Evolutionary conservation across 805 yeast genomes (phyloP).

Genomic region (Schizosaccharomyces pombe): DNA sequence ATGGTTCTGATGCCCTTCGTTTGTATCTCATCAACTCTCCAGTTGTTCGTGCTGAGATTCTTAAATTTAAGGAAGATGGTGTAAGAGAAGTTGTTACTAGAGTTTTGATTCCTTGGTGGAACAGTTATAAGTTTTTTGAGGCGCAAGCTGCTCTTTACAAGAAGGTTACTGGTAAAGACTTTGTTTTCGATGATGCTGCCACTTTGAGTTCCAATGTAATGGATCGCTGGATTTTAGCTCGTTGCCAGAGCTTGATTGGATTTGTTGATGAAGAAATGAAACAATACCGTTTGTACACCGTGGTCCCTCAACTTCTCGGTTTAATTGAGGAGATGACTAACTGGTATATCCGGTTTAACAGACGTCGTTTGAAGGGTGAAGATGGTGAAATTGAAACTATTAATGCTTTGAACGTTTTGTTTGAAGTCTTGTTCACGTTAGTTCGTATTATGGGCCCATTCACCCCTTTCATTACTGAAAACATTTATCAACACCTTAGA

Average conservation of each 20-base stretch:
- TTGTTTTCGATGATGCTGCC: constrained; percentile 42
- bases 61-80: constrained; percentile 96
- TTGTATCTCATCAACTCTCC: constrained; percentile 92
- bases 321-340: constrained; percentile 88
- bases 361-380: constrained; percentile 93
- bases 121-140: constrained; percentile 86
- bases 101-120: constrained; percentile 96
- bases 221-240: constrained; percentile 94
- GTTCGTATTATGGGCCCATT: constrained; percentile 96
- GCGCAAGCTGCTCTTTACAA: constrained; percentile 71
- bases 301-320: constrained; percentile 71
- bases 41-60: constrained; percentile 83
- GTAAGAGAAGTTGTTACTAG: constrained; percentile 92
- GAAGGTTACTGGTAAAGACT: constrained; percentile 49
- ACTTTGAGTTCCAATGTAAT: constrained; percentile 55
- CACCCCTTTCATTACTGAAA: constrained; percentile 87
- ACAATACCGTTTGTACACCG: constrained; percentile 78
- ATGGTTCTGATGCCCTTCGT: constrained; percentile 96
- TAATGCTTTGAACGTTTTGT: constrained; percentile 70
- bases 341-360: constrained; percentile 96
- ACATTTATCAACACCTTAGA: constrained; percentile 56
- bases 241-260: constrained; percentile 74
- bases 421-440: constrained; percentile 71
- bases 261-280: constrained; percentile 77
- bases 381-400: constrained; percentile 64